phyloP scores from a whole-genome alignment of 228 moss, liverwort and hornwort genomes.

The Sphagnum fallax region DNA sequence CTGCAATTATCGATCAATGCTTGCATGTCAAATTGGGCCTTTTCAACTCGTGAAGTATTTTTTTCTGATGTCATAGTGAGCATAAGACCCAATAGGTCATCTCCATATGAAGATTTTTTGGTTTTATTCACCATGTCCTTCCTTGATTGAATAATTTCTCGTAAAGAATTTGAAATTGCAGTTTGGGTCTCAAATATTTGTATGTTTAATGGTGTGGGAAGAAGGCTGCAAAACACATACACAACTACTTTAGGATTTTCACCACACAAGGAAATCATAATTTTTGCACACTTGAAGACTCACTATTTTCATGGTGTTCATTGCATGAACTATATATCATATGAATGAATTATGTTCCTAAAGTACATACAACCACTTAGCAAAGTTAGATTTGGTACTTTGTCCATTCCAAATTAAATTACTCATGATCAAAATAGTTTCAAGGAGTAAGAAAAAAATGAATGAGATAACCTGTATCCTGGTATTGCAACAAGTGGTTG shows the following conservation, averaged over 20 bases:
- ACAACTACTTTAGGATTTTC: background rate
- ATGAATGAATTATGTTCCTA: no score
- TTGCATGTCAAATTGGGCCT: background rate
- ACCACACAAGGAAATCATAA: background rate
- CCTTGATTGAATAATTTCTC: background rate
- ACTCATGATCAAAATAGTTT: background rate
- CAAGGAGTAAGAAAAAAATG: background rate
- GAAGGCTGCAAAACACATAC: constrained; percentile 1
- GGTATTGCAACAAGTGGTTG: background rate
- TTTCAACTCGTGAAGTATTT: background rate
- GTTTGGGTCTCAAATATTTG: background rate
- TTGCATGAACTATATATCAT: no score
- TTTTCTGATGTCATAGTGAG: constrained; percentile 10
- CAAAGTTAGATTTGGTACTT: background rate
- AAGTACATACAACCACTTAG: no score
- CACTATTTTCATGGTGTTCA: background rate
- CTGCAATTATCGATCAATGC: background rate
- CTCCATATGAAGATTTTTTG: background rate
- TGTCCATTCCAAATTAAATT: background rate
- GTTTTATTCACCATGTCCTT: background rate
- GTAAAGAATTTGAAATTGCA: background rate
- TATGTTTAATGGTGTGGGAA: constrained; percentile 5
- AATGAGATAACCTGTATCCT: constrained; percentile 5
- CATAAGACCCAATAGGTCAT: constrained; percentile 19
- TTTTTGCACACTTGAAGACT: background rate